Evolutionary conservation across 164 flowering plant genomes (phyloP).

Genomic region (Warburgia ugandensis): DNA sequence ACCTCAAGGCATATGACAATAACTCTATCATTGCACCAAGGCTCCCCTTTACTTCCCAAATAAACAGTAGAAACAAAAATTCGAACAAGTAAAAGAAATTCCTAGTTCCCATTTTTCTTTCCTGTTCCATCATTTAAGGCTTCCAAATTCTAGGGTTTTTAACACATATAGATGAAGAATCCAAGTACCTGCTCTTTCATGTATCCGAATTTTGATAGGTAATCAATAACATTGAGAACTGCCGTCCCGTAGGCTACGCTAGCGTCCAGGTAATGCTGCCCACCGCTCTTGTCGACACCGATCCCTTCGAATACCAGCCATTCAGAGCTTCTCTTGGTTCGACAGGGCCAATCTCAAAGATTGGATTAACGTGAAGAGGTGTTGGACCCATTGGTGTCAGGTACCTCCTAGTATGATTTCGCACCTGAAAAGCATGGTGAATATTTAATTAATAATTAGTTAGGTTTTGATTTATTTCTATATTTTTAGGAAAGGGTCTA

Average conservation of each 20-base stretch:
- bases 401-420: slow-evolving; percentile 88
- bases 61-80: not conserved
- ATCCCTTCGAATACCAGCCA: slow-evolving; percentile 98
- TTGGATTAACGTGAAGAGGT: slow-evolving; percentile 86
- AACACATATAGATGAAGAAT: too few species aligned
- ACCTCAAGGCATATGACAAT: too few species aligned
- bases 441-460: too few species aligned
- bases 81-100: not conserved
- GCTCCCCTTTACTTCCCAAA: too few species aligned
- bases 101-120: too few species aligned
- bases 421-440: slow-evolving; percentile 83
- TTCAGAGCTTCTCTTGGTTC: slow-evolving; percentile 95
- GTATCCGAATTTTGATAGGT: slow-evolving; percentile 84
- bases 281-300: slow-evolving; percentile 90
- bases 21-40: slow-evolving; percentile 89
- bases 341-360: slow-evolving; percentile 89
- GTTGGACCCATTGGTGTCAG: slow-evolving; percentile 98
- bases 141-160: too few species aligned
- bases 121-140: not conserved
- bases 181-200: slow-evolving; percentile 78
- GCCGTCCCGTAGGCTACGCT: slow-evolving; percentile 89
- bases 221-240: slow-evolving; percentile 90
- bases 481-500: too few species aligned
- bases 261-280: slow-evolving; percentile 88
- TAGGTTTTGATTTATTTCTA: too few species aligned